Base-by-base conservation (phyloP, 176 grass and related monocot genomes). In the Carex parvula region DNA sequence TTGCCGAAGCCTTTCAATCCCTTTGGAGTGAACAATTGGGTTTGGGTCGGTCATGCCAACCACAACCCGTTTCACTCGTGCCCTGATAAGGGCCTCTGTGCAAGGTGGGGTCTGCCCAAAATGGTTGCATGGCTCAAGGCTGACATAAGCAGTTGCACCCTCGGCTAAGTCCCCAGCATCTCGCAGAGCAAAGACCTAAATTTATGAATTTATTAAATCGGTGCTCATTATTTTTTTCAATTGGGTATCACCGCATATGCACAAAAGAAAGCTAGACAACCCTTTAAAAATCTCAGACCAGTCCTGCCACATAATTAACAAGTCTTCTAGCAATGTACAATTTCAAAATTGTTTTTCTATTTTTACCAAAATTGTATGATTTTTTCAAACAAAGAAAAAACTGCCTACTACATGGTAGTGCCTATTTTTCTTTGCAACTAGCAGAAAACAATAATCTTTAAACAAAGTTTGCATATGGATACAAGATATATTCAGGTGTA, bases 41-140 rank as follows among this genome's bases (percentile, higher is more conserved):
- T 99, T 99, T 69, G 93, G 96, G 64, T 99, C 96, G 0, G 89
- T 89, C 96, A 95, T 95, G 20, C 96, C 96, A 79, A 99, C 83
- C 39, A 99, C 87, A 84, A 99, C 90, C 82, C 90, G 83, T 73
- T 92, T 99, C n/a, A 99, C 88, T 88, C 85, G 92, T 16, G 91
- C 89, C 65, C 75, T 83, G 62, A 99, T 91, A 3, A 99, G 37
- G 3, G 93, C 93, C 90, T 99, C 89, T 0, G 91, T 90, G 70
- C 96, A 99, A 72, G 96, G 96, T 86, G 93, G 93, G 22, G 96
- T 95, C 71, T 89, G 90, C 0, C 96, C 96, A 3, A 93, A 94
- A 66, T 99, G 93, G 67, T 99, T 95, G 83, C 93, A 99, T 14
- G 93, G 93, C 62, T 99, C 96, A 15, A 99, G 88, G 63, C 89